A percentile compares a stretch with the other conserved stretches of the same genome.
Conservation (phyloP, 371 early-diverging fungal genomes). For the Mortierella sp. region DNA sequence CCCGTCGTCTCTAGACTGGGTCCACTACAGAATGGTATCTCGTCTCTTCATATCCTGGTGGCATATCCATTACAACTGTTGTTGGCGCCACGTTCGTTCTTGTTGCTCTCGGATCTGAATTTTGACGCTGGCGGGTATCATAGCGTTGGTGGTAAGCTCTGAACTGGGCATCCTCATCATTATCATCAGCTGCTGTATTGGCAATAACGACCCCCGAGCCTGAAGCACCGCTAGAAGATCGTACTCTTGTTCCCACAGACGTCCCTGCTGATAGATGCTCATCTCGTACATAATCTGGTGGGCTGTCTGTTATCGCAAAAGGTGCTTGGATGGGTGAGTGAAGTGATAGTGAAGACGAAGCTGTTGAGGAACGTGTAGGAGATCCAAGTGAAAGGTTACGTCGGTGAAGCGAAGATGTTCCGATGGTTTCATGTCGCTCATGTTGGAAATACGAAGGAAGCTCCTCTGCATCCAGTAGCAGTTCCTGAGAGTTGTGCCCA, state of each 20-base stretch:
- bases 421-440: conserved; percentile 9
- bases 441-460: conserved; percentile 51
- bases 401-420: conserved; percentile 19
- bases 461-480: conserved; percentile 31
- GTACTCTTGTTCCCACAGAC: neutral
- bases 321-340: conserved; percentile 19
- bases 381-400: conserved; percentile 42
- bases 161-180: conserved; percentile 46
- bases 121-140: conserved; percentile 33
- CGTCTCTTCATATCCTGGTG: conserved; percentile 48
- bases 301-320: conserved; percentile 21
- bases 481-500: conserved; percentile 30
- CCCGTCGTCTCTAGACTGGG: conserved; percentile 24
- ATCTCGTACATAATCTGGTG: conserved; percentile 46
- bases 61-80: conserved; percentile 31
- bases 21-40: conserved; percentile 32
- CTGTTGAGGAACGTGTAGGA: conserved; percentile 42
- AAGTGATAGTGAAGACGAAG: conserved; percentile 45
- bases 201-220: neutral
- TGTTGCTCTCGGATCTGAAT: conserved; percentile 26
- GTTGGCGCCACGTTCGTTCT: neutral
- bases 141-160: conserved; percentile 44
- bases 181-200: neutral
- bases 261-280: conserved; percentile 6
- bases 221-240: neutral